Evolutionary conservation across 495 filamentous ascomycete species (phyloP), one percentile per base, ranked within the genome.

Genomic region (Chaetomium tenue): DNA sequence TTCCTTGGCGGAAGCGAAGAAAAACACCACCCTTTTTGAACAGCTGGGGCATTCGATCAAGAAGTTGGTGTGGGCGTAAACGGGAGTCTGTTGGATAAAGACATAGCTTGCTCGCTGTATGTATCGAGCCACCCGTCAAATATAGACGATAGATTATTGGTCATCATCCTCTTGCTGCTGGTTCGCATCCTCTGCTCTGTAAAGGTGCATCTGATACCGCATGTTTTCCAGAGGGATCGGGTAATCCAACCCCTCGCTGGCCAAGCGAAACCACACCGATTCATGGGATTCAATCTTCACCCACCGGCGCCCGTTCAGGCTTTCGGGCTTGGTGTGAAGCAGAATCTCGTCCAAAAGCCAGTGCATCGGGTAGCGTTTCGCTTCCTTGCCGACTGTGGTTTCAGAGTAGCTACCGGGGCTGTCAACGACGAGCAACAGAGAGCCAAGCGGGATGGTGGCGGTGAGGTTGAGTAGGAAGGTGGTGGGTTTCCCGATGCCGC

Each of bases 391-490:
- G 0, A 97, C 68, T 3, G 81, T 82, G 16, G 96, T 80, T 46
- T 88, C 91, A 0, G 92, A 93, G 75, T 98, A 98, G 71, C 86
- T 91, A 0, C 94, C 94, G 0, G 94, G 91, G 65, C 92, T 96
- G 76, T 98, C 94, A 18, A 96, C 86, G 4, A 98, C 91, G 0
- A 98, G 82, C 0, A 98, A 78, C 13, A 94, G 69, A 1, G 90
- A 83, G 0, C 88, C 88, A 0, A 74, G 54, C 11, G 81, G 76
- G 3, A 89, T 66, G 1, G 78, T 59, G 8, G 82, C 74, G 15
- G 86, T 89, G 4, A 95, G 74, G 1, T 78, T 74, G 2, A 91
- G 81, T 0, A 98, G 79, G 65, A 98, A 86, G 0, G 75, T 76
- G 2, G 93, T 96, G 0, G 93, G 89, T 52, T 85, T 83, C 5